Evolutionary conservation across 2,329 filamentous ascomycete genomes (phyloP), one percentile per base, ranked within the genome.

Genomic region (Neonectria sp.): DNA sequence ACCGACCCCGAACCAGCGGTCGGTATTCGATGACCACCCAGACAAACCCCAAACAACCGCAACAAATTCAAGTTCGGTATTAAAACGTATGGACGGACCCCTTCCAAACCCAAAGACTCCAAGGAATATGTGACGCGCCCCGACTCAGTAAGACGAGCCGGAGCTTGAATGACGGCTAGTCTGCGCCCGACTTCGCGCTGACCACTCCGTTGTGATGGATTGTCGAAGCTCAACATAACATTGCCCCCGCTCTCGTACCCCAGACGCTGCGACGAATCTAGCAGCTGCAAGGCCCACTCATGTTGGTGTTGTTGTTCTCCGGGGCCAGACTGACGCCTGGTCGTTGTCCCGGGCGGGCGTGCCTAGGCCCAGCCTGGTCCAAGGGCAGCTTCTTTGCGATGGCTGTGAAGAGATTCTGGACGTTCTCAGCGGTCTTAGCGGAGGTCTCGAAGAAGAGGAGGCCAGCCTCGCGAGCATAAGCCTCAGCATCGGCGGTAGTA

Each of bases 401-500:
- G 65, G 95, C 95, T 48, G 95, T 98, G 84, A 99, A 99, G 60
- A 99, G 88, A 75, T 98, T 96, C 77, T 91, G 90, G 62, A 99
- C 96, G 77, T 99, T 99, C 84, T 97, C 95, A 65, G 95, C 93
- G 43, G 95, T 97, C 88, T 99, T 99, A 73, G 96, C 96, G 12
- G 95, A 98, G 4, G 96, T 99, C 83, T 99, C 96, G 81, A 99
- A 99, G 88, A 99, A 99, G 60, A 99, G 88, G 6, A 99, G 89
- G 48, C 94, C 94, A 57, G 95, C 95, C 83, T 99, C 96, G 73
- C 91, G 92, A 60, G 96, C 95, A 80, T 99, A 99, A 61, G 95
- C 94, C 83, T 98, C 95, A 73, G 96, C 97, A 76, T 99, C 96
- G 73, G 92, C 92, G 25, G 93, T 92, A 68, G 91, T 81, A 69